phyloP scores from a whole-genome alignment of 148 eudicot genomes.

The Heliosperma pusillum region DNA sequence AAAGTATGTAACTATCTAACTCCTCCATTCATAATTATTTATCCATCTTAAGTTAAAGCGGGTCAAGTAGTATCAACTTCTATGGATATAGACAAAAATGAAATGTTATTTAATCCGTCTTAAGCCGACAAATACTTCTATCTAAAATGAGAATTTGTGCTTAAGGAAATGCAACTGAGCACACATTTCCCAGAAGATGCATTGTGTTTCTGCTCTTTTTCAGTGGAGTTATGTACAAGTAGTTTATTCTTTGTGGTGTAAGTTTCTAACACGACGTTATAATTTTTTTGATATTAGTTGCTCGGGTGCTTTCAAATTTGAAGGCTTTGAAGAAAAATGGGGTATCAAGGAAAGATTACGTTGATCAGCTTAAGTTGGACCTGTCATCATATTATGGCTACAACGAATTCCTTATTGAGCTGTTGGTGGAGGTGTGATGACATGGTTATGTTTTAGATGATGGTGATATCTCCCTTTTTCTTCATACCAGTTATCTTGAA shows the following conservation, averaged over 20 bases:
- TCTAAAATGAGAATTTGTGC: too few relatives aligned
- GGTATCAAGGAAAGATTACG: constrained; percentile 59
- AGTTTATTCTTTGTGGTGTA: not conserved
- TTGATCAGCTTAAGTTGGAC: constrained; percentile 70
- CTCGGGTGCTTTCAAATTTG: constrained; percentile 71
- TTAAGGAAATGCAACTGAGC: too few relatives aligned
- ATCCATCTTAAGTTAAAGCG: too few relatives aligned
- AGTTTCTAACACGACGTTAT: not conserved
- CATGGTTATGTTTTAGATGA: not conserved
- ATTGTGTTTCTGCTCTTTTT: not conserved
- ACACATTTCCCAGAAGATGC: not conserved
- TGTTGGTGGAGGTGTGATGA: constrained; percentile 63
- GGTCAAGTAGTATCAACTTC: too few relatives aligned
- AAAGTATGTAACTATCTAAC: constrained; percentile 69
- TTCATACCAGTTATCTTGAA: not conserved
- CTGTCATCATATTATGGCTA: constrained; percentile 80
- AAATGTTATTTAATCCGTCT: too few relatives aligned
- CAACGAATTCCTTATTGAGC: constrained; percentile 77
- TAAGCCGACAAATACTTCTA: too few relatives aligned
- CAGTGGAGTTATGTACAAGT: not conserved
- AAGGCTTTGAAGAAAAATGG: constrained; percentile 65
- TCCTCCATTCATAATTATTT: not conserved
- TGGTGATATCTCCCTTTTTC: not conserved
- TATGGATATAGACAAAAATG: too few relatives aligned
- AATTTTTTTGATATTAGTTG: constrained; percentile 40